These are phyloP conservation scores for Ascoidea rubescens DNA, from an alignment of 805 yeast genomes.

Conservation along the genomic window DNA sequence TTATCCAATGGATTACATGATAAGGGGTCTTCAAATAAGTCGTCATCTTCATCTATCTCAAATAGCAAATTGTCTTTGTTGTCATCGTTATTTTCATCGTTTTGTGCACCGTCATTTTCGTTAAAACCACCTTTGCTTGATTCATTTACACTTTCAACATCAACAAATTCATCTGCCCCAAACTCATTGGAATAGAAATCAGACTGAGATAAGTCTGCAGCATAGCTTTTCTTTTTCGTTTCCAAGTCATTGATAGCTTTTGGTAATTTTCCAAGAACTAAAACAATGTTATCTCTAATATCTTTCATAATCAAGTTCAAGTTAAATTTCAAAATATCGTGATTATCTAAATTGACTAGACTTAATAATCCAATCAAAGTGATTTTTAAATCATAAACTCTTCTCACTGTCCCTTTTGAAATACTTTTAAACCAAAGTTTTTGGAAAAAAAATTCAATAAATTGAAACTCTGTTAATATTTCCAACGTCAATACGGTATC, in stretches of 20 bases:
- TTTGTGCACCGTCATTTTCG: slow-evolving; percentile 15
- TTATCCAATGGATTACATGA: slow-evolving; percentile 69
- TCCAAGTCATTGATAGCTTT: slow-evolving; percentile 54
- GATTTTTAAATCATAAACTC: slow-evolving; percentile 75
- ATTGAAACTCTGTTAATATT: slow-evolving; percentile 27
- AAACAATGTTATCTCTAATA: slow-evolving; percentile 36
- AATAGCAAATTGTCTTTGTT: slow-evolving; percentile 22
- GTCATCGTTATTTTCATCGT: slow-evolving; percentile 21
- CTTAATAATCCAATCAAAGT: slow-evolving; percentile 55
- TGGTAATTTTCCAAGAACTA: slow-evolving; percentile 49
- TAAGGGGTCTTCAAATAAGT: slow-evolving; percentile 70
- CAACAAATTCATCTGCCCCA: slow-evolving; percentile 19
- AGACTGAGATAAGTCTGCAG: slow-evolving; percentile 16
- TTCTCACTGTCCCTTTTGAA: slow-evolving; percentile 27
- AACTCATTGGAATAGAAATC: slow-evolving; percentile 16
- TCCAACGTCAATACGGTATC: slow-evolving; percentile 41
- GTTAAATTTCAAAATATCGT: slow-evolving; percentile 19
- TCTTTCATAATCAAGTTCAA: slow-evolving; percentile 27
- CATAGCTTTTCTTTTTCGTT: slow-evolving; percentile 44
- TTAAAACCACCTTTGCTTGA: slow-evolving; percentile 19
- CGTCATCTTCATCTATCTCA: slow-evolving; percentile 38
- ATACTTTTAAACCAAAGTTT: slow-evolving; percentile 46
- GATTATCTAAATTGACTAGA: slow-evolving; percentile 20
- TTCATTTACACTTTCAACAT: slow-evolving; percentile 18
- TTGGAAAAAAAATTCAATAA: slow-evolving; percentile 37